Evolutionary conservation across 177 flowering plant species (phyloP).

Genomic region (Vitis hybrid): DNA sequence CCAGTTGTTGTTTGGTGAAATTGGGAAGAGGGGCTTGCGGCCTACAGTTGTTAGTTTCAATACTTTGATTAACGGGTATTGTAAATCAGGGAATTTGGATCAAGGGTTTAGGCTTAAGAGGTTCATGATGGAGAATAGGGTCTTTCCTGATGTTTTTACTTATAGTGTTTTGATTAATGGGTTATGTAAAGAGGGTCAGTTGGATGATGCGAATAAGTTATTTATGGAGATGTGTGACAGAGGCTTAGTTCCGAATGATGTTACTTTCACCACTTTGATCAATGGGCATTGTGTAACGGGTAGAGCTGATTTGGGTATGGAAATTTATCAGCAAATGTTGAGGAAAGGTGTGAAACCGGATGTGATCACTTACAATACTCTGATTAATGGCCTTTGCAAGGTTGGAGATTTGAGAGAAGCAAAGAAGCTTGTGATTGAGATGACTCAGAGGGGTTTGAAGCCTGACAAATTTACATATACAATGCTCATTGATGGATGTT

Average conservation of each 20-base stretch:
- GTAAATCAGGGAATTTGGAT: constrained; percentile 51
- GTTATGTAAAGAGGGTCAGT: constrained; percentile 49
- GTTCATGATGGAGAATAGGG: constrained; percentile 42
- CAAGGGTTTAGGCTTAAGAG: constrained; percentile 57
- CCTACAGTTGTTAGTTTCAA: constrained; percentile 75
- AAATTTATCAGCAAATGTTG: constrained; percentile 56
- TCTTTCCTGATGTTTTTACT: constrained; percentile 66
- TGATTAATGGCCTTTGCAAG: constrained; percentile 73
- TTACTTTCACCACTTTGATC: constrained; percentile 67
- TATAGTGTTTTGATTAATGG: constrained; percentile 66
- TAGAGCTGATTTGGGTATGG: constrained; percentile 44
- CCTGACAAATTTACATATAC: constrained; percentile 84
- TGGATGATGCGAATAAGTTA: constrained; percentile 58
- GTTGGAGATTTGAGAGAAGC: constrained; percentile 56
- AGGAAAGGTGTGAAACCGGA: constrained; percentile 54
- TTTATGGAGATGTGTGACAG: constrained; percentile 57
- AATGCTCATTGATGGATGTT: constrained; percentile 69
- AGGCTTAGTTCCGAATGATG: constrained; percentile 60
- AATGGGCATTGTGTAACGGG: constrained; percentile 69
- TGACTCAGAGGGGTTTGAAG: constrained; percentile 44
- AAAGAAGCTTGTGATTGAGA: constrained; percentile 46
- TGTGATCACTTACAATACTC: constrained; percentile 59
- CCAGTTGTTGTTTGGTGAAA: constrained; percentile 56
- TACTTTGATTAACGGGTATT: constrained; percentile 76
- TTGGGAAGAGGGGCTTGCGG: constrained; percentile 50